Evolutionary conservation across 2,329 filamentous ascomycete species (phyloP).

Genomic region (Penicillium sp.): DNA sequence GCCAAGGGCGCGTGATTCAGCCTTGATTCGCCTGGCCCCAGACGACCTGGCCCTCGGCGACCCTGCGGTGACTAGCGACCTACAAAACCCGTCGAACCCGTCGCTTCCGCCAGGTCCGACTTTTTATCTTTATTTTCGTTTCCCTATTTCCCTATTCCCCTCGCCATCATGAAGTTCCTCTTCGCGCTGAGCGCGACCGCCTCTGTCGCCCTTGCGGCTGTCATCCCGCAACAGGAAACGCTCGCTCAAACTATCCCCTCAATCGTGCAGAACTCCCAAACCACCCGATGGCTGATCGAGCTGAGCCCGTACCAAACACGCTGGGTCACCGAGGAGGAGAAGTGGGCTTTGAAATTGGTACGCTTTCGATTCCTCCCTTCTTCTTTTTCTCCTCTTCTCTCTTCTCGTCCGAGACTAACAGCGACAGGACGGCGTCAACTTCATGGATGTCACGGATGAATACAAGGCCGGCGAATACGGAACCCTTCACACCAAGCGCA

Average conservation of each 20-base stretch:
- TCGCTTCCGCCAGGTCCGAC: not conserved
- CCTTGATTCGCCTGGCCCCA: conserved; percentile 9
- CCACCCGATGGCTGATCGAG: conserved; percentile 74
- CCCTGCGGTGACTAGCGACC: not conserved
- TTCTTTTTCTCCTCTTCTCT: too few relatives aligned
- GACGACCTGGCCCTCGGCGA: conserved; percentile 1
- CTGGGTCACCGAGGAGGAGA: conserved; percentile 93
- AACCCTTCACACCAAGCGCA: conserved; percentile 36
- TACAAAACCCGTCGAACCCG: conserved; percentile 5
- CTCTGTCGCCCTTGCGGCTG: conserved; percentile 36
- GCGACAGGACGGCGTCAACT: conserved; percentile 74
- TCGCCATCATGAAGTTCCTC: conserved; percentile 42
- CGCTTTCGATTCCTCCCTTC: conserved; percentile 29
- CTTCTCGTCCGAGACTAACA: not conserved
- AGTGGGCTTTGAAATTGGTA: conserved; percentile 87
- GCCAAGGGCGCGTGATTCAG: conserved; percentile 24
- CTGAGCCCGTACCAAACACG: conserved; percentile 77
- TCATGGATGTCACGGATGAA: conserved; percentile 89
- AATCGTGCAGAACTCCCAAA: conserved; percentile 38
- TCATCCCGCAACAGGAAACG: conserved; percentile 37
- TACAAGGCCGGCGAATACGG: conserved; percentile 65
- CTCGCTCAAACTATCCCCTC: conserved; percentile 23
- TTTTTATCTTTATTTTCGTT: conserved; percentile 6
- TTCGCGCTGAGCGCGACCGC: conserved; percentile 42
- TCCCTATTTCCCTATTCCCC: not conserved